Base-by-base conservation (phyloP, 768 basidiomycete species). In the Pisolithus tinctorius region DNA sequence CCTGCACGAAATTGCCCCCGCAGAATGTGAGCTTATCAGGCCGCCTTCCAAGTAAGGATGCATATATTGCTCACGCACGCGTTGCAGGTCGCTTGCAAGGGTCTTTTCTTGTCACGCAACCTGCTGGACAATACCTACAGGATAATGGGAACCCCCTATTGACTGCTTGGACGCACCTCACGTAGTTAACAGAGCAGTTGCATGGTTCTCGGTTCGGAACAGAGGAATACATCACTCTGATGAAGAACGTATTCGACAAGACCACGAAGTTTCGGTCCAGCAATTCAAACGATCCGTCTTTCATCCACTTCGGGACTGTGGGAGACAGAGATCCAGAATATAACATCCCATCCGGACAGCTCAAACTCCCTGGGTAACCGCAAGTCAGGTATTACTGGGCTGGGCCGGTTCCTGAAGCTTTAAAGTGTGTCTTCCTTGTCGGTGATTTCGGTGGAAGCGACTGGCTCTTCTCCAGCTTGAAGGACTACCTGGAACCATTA, bases 1-100 rank as follows among this genome's bases (percentile, higher is more conserved):
- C 1, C 73, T 79, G 29, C 73, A 78, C 49, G 81, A 82, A 60
- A 72, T 79, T 26, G 74, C 77, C 2, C 70, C 71, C 0, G 58
- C 72, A 1, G 67, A 72, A 58, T 79, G 77, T 75, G 52, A 65
- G 64, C 41, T 14, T 14, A 29, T 20, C 20, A 20, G 20, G 20
- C 20, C 20, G 20, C 20, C 11, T 10, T 31, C 17, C 3, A 16
- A 25, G n/a, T 6, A 4, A 7, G 16, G 8, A 52, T 16, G 30
- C 14, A n/a, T 17, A 9, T 2, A 20, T 20, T 20, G 4, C 9
- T 23, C 16, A 36, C 47, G 11, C 44, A 56, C n/a, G 54, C 16
- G 14, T 45, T 52, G 7, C 48, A 80, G 79, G 77, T 56, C 70
- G 69, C 36, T 69, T 80, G 44, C 67, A 74, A 51, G 79, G 79